Percentiles rank a stretch among this genome's conserved stretches.
phyloP scores from a whole-genome alignment of 257 asterid genomes.

The Forsythia viridissima region DNA sequence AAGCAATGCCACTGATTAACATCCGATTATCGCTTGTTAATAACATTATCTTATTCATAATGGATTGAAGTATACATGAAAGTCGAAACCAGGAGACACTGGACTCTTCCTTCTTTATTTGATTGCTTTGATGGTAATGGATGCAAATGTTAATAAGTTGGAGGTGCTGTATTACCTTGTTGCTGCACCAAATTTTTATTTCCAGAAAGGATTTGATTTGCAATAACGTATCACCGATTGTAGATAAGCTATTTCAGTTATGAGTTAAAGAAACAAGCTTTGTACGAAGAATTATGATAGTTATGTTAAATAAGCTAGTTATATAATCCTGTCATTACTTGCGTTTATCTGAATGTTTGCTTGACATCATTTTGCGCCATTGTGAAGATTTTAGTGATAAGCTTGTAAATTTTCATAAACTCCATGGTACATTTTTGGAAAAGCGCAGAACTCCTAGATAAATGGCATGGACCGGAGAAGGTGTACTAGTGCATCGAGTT shows the following conservation, averaged over 20 bases:
- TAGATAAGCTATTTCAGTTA: background rate
- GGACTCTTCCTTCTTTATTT: too few relatives aligned
- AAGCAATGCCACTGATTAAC: background rate
- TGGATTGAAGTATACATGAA: background rate
- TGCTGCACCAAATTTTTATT: background rate
- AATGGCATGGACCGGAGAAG: conserved; percentile 43
- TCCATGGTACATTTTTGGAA: conserved; percentile 49
- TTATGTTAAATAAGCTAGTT: background rate
- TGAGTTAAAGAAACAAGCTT: background rate
- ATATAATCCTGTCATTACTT: background rate
- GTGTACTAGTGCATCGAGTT: conserved; percentile 51
- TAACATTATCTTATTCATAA: background rate
- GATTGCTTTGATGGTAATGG: too few relatives aligned
- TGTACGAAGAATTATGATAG: background rate
- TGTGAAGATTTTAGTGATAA: conserved; percentile 6
- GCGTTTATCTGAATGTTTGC: conserved; percentile 4
- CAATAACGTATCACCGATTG: background rate
- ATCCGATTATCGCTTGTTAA: background rate
- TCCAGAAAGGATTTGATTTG: background rate
- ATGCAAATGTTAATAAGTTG: too few relatives aligned
- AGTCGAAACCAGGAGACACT: background rate
- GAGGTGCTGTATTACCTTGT: background rate
- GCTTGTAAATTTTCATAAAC: conserved; percentile 36
- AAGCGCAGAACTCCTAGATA: conserved; percentile 41
- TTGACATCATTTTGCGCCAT: conserved; percentile 13